Percentiles rank a stretch among this genome's conserved stretches.
Evolutionary conservation across 163 green algal genomes (phyloP).

Genomic region (Scenedesmus sp.): DNA sequence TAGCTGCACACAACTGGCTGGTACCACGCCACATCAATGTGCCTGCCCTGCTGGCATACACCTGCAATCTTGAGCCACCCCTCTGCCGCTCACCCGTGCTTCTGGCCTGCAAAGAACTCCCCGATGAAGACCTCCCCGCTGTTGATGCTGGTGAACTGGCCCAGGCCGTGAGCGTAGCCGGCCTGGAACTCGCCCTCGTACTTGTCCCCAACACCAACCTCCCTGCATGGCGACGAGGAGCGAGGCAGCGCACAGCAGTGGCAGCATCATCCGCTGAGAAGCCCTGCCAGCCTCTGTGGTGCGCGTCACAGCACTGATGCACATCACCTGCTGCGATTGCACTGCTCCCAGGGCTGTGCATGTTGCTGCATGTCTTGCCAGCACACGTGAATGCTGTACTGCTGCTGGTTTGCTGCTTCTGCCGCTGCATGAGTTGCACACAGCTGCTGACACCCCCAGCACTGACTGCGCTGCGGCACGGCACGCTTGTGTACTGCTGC

Average conservation of each 20-base stretch:
- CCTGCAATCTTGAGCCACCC: too few relatives aligned
- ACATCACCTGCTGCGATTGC: too few relatives aligned
- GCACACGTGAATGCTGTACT: neutral
- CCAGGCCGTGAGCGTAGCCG: conserved; percentile 91
- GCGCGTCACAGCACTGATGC: too few relatives aligned
- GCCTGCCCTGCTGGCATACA: too few relatives aligned
- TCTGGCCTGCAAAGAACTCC: conserved; percentile 87
- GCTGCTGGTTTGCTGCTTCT: neutral
- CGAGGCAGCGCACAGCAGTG: neutral
- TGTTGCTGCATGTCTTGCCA: too few relatives aligned
- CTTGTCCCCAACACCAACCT: conserved; percentile 53
- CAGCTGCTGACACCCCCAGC: too few relatives aligned
- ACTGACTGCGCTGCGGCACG: too few relatives aligned
- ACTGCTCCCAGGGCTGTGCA: too few relatives aligned
- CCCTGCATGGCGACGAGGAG: neutral
- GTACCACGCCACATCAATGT: too few relatives aligned
- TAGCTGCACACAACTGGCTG: too few relatives aligned
- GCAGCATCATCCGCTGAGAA: neutral
- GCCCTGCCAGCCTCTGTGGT: too few relatives aligned
- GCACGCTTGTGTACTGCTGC: neutral
- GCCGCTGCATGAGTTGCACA: too few relatives aligned
- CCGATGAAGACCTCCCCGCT: conserved; percentile 86
- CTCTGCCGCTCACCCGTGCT: conserved; percentile 78
- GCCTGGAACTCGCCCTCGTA: conserved; percentile 94
- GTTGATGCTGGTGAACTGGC: conserved; percentile 78